Conservation (phyloP, 441 rosid species). For the Corymbia citriodora region DNA sequence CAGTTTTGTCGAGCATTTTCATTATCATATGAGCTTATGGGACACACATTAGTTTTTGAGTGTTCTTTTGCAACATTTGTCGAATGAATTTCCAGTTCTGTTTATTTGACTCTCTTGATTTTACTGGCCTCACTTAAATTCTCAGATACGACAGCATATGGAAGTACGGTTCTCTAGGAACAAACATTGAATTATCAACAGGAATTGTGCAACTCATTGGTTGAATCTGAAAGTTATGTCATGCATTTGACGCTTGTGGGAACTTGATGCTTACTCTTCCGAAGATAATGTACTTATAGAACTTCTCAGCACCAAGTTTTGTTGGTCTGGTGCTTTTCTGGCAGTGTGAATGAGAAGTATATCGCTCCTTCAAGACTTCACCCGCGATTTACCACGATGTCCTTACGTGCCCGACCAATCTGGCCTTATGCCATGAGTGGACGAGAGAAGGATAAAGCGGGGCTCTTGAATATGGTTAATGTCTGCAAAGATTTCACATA, state of each 20-base stretch:
- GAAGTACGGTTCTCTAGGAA: neutral
- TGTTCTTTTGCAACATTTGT: neutral
- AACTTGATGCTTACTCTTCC: neutral
- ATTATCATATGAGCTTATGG: neutral
- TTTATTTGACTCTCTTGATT: neutral
- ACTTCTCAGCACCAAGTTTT: neutral
- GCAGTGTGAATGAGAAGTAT: neutral
- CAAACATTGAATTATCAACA: neutral
- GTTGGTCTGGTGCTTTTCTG: neutral
- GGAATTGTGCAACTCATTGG: neutral
- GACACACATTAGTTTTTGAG: neutral
- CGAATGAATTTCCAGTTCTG: neutral
- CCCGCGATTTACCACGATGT: too few relatives aligned
- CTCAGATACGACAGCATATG: neutral
- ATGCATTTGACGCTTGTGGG: neutral
- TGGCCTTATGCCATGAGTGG: neutral
- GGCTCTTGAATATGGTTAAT: neutral
- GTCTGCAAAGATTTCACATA: neutral
- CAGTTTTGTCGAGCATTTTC: neutral
- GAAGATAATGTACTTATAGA: neutral
- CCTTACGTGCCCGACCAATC: too few relatives aligned
- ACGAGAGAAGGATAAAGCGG: neutral
- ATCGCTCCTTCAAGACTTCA: neutral
- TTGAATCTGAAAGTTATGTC: neutral
- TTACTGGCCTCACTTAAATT: neutral